phyloP scores from a whole-genome alignment of 2,329 filamentous ascomycete species.

The Colletotrichum sojae region DNA sequence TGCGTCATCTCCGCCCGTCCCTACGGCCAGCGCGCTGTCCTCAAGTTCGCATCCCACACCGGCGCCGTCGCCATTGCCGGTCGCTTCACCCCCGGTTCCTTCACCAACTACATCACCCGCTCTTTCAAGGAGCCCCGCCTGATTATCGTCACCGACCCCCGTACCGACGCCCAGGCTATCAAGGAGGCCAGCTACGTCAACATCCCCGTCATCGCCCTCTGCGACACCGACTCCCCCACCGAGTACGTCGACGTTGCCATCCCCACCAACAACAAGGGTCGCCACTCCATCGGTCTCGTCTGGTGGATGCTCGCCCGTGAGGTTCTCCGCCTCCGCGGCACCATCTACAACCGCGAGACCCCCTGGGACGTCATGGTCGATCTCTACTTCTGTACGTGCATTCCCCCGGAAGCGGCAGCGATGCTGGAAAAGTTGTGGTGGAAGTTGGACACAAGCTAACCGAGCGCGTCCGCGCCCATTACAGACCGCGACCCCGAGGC shows the following conservation, averaged over 20 bases:
- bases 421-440: neutral
- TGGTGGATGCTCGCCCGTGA: constrained; percentile 99
- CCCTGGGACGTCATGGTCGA: constrained; percentile 99
- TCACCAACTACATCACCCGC: constrained; percentile 99
- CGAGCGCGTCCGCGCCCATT: neutral
- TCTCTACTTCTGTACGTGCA: constrained; percentile 92
- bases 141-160: constrained; percentile 99
- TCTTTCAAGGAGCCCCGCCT: constrained; percentile 99
- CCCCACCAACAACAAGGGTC: constrained; percentile 99
- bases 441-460: constrained; percentile 24
- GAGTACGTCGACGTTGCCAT: constrained; percentile 99
- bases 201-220: constrained; percentile 99
- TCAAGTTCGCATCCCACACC: constrained; percentile 99
- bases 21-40: constrained; percentile 98
- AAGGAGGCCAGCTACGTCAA: constrained; percentile 99
- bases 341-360: constrained; percentile 93
- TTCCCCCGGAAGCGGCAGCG: neutral
- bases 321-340: constrained; percentile 98
- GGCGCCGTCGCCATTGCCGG: constrained; percentile 98
- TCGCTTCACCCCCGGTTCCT: constrained; percentile 99
- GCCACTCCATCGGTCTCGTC: constrained; percentile 97
- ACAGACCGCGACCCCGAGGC: constrained; percentile 97
- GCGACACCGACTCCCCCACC: constrained; percentile 99
- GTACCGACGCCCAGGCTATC: constrained; percentile 99
- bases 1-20: constrained; percentile 99